phyloP scores from a whole-genome alignment of 2,329 filamentous ascomycete genomes.

The Fusarium oxysporum region DNA sequence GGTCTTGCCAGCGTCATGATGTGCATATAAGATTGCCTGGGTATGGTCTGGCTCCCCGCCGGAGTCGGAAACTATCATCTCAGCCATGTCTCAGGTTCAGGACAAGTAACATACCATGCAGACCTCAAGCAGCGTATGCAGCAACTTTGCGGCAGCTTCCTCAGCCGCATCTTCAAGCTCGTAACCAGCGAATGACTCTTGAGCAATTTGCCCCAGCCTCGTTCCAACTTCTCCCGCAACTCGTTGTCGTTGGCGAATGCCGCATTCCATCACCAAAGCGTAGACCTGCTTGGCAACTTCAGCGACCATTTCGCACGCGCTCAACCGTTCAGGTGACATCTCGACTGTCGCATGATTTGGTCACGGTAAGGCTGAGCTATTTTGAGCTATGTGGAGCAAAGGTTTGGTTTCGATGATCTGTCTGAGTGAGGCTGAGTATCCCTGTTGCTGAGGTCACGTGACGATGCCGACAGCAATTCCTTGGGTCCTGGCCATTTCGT shows the following conservation, averaged over 20 bases:
- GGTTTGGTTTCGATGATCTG: too few relatives aligned
- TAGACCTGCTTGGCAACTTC: not conserved
- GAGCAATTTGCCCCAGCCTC: not conserved
- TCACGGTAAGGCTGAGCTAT: not conserved
- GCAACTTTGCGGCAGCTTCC: rapidly evolving
- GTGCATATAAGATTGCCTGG: not conserved
- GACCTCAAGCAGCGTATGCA: rapidly evolving
- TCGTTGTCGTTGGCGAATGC: not conserved
- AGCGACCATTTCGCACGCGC: not conserved
- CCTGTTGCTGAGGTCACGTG: not conserved
- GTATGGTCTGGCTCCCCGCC: rapidly evolving
- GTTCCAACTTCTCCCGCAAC: not conserved
- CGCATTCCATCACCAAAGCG: not conserved
- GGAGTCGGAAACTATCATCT: not conserved
- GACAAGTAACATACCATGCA: rapidly evolving
- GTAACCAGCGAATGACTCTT: not conserved
- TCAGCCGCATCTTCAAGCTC: not conserved
- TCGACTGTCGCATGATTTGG: not conserved
- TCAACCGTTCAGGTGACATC: rapidly evolving
- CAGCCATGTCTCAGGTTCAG: rapidly evolving
- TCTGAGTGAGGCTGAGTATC: not conserved
- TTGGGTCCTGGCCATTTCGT: too few relatives aligned
- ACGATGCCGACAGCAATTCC: not conserved
- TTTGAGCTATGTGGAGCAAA: too few relatives aligned
- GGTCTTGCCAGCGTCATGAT: rapidly evolving